Conservation (phyloP, 2,329 filamentous ascomycete genomes). For the Arthrobotrys entomopaga region DNA sequence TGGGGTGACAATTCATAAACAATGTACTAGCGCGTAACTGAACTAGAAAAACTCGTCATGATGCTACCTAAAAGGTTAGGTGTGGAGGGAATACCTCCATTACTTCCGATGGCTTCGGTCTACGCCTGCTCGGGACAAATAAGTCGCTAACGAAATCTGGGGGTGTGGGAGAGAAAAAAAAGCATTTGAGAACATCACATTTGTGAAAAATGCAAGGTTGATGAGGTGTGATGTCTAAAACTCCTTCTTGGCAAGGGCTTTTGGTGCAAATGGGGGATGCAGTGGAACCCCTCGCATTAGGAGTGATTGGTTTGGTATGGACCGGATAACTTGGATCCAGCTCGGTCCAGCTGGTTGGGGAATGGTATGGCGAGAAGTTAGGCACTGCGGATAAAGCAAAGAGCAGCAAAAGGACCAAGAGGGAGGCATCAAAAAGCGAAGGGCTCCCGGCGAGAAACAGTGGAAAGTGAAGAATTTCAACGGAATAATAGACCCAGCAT, state of each 20-base stretch:
- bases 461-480: not conserved
- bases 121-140: conserved; percentile 7
- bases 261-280: not conserved
- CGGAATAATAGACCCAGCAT: too few relatives aligned
- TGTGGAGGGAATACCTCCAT: conserved; percentile 17
- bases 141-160: conserved; percentile 25
- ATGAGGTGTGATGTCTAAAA: conserved; percentile 16
- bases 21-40: not conserved
- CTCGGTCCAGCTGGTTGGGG: conserved; percentile 13
- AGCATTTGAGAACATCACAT: not conserved
- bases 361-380: conserved; percentile 31
- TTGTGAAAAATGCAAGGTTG: conserved; percentile 12
- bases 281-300: conserved; percentile 20
- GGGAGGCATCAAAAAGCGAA: conserved; percentile 9
- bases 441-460: conserved; percentile 7
- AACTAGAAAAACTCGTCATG: conserved; percentile 12
- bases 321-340: conserved; percentile 22
- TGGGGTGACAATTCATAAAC: conserved; percentile 27
- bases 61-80: conserved; percentile 35
- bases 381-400: conserved; percentile 18
- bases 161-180: conserved; percentile 3
- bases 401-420: conserved; percentile 17
- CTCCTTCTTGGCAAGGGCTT: conserved; percentile 44
- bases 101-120: conserved; percentile 35
- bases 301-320: conserved; percentile 18